phyloP scores from a whole-genome alignment of 75 land plant genomes.

The Picea sitchensis region DNA sequence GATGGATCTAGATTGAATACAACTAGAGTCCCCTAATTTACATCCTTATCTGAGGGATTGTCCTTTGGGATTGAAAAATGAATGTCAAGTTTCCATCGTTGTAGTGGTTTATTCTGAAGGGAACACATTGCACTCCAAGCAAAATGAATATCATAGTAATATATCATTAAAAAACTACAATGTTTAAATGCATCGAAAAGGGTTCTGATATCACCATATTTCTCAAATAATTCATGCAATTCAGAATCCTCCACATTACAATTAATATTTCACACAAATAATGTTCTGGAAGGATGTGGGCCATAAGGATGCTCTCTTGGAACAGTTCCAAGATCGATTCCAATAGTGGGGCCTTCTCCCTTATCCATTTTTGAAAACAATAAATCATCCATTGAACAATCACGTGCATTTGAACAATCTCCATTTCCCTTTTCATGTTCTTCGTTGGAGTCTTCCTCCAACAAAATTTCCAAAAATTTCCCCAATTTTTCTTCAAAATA shows the following conservation, averaged over 20 bases:
- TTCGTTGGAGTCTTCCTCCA: too few species aligned
- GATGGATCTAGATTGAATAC: too few species aligned
- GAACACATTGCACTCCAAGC: constrained; percentile 96
- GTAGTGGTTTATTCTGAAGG: constrained; percentile 82
- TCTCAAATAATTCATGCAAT: constrained; percentile 78
- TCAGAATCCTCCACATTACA: constrained; percentile 94
- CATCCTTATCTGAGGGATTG: too few species aligned
- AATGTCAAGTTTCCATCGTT: constrained; percentile 46
- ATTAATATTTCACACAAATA: constrained; percentile 91
- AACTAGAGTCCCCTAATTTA: too few species aligned
- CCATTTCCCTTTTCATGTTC: too few species aligned
- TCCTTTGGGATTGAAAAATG: too few species aligned
- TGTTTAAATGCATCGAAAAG: constrained; percentile 65
- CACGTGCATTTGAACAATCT: too few species aligned
- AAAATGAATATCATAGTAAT: constrained; percentile 92
- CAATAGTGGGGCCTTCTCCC: too few species aligned
- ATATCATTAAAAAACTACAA: constrained; percentile 67
- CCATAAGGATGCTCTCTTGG: constrained; percentile 92
- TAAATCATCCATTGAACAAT: too few species aligned
- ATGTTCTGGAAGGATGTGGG: constrained; percentile 95
- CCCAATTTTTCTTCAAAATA: too few species aligned
- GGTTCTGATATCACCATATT: constrained; percentile 90
- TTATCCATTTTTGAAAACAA: too few species aligned
- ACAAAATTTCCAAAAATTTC: too few species aligned
- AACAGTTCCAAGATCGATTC: constrained; percentile 41